A percentile compares a stretch with the other conserved stretches of the same genome.
These are phyloP conservation scores for Colletotrichum brevisporum DNA, from an alignment of 2,329 filamentous ascomycete species.

Conservation along the genomic window DNA sequence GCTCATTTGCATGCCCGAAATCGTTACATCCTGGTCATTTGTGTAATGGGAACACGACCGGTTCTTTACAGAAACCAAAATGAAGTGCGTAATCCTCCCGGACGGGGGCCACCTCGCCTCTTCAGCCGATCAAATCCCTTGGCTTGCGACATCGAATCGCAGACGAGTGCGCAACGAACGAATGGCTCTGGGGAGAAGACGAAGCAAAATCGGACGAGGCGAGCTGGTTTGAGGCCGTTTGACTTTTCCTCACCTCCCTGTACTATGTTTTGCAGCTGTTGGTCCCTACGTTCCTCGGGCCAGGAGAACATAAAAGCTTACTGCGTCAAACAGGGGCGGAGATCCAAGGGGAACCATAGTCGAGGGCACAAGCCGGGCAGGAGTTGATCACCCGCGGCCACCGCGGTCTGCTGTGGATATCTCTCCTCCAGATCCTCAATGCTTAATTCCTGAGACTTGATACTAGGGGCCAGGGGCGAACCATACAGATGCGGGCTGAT, in stretches of 20 bases:
- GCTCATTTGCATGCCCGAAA: conserved; percentile 7
- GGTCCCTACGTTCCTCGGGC: not conserved
- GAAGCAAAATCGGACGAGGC: conserved; percentile 25
- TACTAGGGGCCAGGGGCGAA: conserved; percentile 6
- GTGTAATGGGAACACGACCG: not conserved
- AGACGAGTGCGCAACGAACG: conserved; percentile 21
- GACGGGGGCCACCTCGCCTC: not conserved
- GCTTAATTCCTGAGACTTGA: conserved; percentile 28
- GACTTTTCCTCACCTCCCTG: conserved; percentile 21
- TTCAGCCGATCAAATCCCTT: conserved; percentile 21
- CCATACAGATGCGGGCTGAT: conserved; percentile 16
- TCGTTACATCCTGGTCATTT: conserved; percentile 14
- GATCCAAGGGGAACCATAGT: not conserved
- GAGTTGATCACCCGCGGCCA: conserved; percentile 23
- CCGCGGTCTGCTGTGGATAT: not conserved
- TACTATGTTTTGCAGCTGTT: conserved; percentile 27
- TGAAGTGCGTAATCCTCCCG: conserved; percentile 10
- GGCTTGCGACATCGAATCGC: conserved; percentile 13
- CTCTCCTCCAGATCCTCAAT: conserved; percentile 12
- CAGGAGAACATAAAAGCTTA: conserved; percentile 23
- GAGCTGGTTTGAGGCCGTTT: conserved; percentile 31
- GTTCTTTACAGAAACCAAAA: not conserved
- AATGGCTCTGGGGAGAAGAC: conserved; percentile 15
- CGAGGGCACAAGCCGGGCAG: conserved; percentile 27
- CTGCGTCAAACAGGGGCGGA: conserved; percentile 24